phyloP scores from a whole-genome alignment of 2,329 filamentous ascomycete species.

The Ampelomyces quisqualis region DNA sequence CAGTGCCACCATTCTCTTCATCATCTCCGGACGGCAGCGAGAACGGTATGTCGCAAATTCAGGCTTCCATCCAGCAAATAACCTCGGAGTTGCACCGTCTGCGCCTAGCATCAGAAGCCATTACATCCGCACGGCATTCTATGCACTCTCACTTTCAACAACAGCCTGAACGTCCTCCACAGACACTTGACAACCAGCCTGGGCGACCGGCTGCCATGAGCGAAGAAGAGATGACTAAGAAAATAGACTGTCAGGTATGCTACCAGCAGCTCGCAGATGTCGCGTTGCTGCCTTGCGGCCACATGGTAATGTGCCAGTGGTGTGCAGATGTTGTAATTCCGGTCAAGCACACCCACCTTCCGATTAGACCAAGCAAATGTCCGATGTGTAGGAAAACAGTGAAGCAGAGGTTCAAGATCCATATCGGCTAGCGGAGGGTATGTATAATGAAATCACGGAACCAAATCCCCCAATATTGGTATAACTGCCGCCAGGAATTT shows the following conservation, averaged over 20 bases:
- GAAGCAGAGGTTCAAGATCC: conserved; percentile 48
- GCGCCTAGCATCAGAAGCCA: conserved; percentile 19
- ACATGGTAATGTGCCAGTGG: conserved; percentile 58
- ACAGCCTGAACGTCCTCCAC: conserved; percentile 13
- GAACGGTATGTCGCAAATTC: conserved; percentile 12
- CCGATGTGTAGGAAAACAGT: conserved; percentile 51
- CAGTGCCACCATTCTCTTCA: conserved; percentile 2
- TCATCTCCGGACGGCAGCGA: neutral
- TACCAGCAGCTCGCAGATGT: conserved; percentile 55
- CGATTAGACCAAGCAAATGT: conserved; percentile 44
- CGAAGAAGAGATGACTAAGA: conserved; percentile 53
- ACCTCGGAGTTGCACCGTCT: conserved; percentile 20
- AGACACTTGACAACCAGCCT: conserved; percentile 49
- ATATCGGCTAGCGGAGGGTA: conserved; percentile 10
- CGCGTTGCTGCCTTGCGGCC: conserved; percentile 56
- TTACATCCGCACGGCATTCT: conserved; percentile 15
- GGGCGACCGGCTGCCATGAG: conserved; percentile 51
- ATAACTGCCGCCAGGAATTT: too few relatives aligned
- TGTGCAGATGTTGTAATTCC: conserved; percentile 55
- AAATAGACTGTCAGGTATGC: conserved; percentile 56
- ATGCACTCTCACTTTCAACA: conserved; percentile 13
- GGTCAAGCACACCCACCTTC: conserved; percentile 45
- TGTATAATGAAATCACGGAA: neutral
- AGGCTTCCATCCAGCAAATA: conserved; percentile 20
- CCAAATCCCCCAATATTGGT: too few relatives aligned